Conservation (phyloP, 2,329 filamentous ascomycete genomes). For the Penicillium sp. region DNA sequence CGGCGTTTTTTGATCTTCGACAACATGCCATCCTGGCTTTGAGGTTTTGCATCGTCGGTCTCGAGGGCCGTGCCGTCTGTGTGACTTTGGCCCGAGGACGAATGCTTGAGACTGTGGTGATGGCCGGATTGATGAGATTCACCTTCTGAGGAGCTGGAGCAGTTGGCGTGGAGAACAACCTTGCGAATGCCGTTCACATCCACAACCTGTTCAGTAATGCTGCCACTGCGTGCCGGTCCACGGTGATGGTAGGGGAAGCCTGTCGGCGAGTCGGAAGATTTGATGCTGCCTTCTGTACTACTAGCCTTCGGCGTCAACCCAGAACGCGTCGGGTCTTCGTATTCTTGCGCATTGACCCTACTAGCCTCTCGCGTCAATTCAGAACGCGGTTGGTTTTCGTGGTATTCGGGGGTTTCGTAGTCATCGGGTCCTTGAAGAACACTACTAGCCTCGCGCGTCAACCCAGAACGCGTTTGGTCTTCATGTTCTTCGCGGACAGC, state of each 20-base stretch:
- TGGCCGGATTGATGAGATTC: constrained; percentile 20
- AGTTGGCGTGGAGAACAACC: constrained; percentile 70
- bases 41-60: constrained; percentile 1
- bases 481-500: constrained; percentile 34
- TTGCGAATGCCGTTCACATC: constrained; percentile 74
- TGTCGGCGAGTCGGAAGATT: constrained; percentile 23
- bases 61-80: neutral
- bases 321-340: constrained; percentile 3
- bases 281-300: constrained; percentile 26
- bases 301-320: constrained; percentile 20
- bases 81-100: neutral
- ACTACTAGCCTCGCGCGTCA: constrained; percentile 22
- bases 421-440: neutral
- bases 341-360: constrained; percentile 12
- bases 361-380: constrained; percentile 18
- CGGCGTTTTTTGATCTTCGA: constrained; percentile 19
- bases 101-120: constrained; percentile 6
- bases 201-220: constrained; percentile 76
- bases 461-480: constrained; percentile 17
- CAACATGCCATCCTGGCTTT: neutral
- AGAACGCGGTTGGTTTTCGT: constrained; percentile 4
- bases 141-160: constrained; percentile 52
- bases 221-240: constrained; percentile 67
- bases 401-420: neutral
- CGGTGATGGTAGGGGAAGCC: constrained; percentile 38